phyloP scores from a whole-genome alignment of 768 basidiomycete genomes.

The Boletus sensibilis region DNA sequence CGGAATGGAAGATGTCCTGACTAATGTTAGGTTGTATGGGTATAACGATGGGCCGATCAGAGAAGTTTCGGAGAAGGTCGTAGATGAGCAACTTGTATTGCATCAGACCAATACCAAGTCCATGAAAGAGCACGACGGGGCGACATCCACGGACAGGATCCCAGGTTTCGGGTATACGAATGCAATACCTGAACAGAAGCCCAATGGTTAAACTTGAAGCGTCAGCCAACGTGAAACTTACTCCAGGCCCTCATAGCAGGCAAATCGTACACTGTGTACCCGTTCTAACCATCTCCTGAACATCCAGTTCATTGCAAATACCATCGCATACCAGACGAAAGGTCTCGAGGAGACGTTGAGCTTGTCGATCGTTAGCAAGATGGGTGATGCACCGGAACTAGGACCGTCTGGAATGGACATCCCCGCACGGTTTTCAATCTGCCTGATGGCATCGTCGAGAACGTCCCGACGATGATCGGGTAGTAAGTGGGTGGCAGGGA shows the following conservation, averaged over 20 bases:
- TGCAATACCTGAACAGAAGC: constrained; percentile 55
- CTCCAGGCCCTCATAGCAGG: constrained; percentile 66
- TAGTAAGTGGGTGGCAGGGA: constrained; percentile 51
- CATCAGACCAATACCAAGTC: constrained; percentile 79
- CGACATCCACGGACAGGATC: constrained; percentile 51
- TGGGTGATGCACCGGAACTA: constrained; percentile 48
- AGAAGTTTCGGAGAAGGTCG: constrained; percentile 53
- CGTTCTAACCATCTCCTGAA: constrained; percentile 45
- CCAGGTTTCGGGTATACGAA: constrained; percentile 72
- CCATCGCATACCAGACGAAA: constrained; percentile 55
- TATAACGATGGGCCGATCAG: constrained; percentile 73
- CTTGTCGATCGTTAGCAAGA: constrained; percentile 76
- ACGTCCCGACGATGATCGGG: constrained; percentile 45
- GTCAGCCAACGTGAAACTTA: constrained; percentile 35
- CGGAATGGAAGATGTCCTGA: constrained; percentile 77
- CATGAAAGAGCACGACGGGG: constrained; percentile 85
- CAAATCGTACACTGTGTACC: constrained; percentile 44
- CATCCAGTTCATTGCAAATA: constrained; percentile 48
- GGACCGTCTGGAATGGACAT: constrained; percentile 59
- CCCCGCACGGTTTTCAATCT: constrained; percentile 74
- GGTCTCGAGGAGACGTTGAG: constrained; percentile 72
- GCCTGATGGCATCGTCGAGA: constrained; percentile 57
- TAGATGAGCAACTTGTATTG: constrained; percentile 66
- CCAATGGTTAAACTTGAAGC: neutral
- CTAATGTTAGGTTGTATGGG: constrained; percentile 83